Base-by-base conservation (phyloP, 1,284 basidiomycete species). In the Moesziomyces sp. region DNA sequence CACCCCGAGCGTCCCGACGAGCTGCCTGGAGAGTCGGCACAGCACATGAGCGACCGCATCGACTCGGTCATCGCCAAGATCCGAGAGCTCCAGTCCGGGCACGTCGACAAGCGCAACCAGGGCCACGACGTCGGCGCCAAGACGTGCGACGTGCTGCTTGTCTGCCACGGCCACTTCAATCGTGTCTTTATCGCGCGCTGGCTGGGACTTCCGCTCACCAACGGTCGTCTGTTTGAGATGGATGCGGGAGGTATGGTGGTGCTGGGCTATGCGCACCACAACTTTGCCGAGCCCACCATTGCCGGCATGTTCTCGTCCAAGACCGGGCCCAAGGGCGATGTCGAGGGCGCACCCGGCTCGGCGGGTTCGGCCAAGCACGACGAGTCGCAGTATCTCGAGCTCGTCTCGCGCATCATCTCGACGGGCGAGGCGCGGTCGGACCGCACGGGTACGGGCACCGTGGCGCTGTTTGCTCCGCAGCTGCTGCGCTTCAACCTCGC, bases 141-240 rank as follows among this genome's bases (percentile, higher is more conserved):
- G 52, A 66, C 58, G 19, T 70, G 72, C 72, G 82, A 84, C 50
- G 69, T 83, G 2, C 55, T 84, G 44, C 51, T 84, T 18, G 77
- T 84, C 3, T 75, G 79, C 13, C 82, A 84, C 52, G 82, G 82
- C 1, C 82, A 83, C 51, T 83, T 78, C 56, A 82, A 80, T 44
- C 66, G 77, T 30, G 76, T 76, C 52, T 83, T 84, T 48, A 74
- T 84, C 19, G 78, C 81, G 5, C 71, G 82, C 30, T 84, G 80
- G 75, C 50, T 84, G 9, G 64, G 74, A 6, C 55, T 82, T 49
- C 78, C 79, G 3, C 51, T 82, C 19, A 52, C 66, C 38, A 57
- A 70, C n/a, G 81, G 80, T 3, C 48, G 73, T 6, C 38, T 73
- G 26, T 82, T 84, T 49, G 79, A 80, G 56, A 78, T 83, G 62